Evolutionary conservation across 2,329 filamentous ascomycete genomes (phyloP).

Genomic region (Pseudocercospora fuligena): DNA sequence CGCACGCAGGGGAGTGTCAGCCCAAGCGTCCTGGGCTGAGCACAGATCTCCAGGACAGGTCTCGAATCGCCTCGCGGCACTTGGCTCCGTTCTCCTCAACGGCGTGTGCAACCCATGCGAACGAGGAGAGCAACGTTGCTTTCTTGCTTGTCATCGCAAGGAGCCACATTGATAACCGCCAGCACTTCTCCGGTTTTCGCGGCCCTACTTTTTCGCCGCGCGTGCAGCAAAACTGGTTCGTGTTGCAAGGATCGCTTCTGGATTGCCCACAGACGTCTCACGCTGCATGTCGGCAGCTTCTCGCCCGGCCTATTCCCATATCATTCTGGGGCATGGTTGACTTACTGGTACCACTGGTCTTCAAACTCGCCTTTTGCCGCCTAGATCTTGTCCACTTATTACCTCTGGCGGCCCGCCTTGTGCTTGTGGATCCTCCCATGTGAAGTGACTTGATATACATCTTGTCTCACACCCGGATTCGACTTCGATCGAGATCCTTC

Average conservation of each 20-base stretch:
- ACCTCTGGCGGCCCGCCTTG: constrained; percentile 9
- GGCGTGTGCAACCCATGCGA: constrained; percentile 5
- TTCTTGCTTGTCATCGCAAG: constrained; percentile 5
- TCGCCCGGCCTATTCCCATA: constrained; percentile 11
- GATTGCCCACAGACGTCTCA: background rate
- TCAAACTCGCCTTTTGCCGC: constrained; percentile 2
- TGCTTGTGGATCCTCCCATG: constrained; percentile 8
- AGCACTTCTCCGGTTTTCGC: background rate
- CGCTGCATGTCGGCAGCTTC: constrained; percentile 1
- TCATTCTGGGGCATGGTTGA: background rate
- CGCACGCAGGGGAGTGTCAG: constrained; percentile 3
- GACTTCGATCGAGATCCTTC: constrained; percentile 2
- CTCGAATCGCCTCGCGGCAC: constrained; percentile 8
- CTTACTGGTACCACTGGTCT: background rate
- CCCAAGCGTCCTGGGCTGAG: background rate
- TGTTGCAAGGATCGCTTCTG: constrained; percentile 9
- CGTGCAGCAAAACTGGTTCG: background rate
- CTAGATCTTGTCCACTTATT: constrained; percentile 5
- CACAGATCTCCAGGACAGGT: constrained; percentile 7
- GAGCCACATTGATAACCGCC: background rate
- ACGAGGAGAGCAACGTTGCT: background rate
- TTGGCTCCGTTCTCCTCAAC: background rate
- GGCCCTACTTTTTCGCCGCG: background rate
- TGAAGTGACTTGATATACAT: constrained; percentile 3
- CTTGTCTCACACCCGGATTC: constrained; percentile 7